Conservation (phyloP, 352 stramenopile species). For the Phytophthora podocarpi region DNA sequence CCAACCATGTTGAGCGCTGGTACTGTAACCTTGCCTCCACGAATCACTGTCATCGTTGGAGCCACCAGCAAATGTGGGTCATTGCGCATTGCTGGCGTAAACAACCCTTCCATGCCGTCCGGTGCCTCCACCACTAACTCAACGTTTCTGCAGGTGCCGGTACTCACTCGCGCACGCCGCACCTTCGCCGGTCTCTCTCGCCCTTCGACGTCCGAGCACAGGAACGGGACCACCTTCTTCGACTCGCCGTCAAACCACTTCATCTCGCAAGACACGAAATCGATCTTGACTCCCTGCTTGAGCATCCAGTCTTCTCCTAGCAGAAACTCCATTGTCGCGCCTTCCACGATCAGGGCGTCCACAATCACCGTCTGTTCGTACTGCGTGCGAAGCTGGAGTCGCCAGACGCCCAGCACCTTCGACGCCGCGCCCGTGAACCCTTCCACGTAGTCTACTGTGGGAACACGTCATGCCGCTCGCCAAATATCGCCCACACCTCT, state of each 20-base stretch:
- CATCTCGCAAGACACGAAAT: slow-evolving; percentile 8
- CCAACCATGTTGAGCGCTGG: background rate
- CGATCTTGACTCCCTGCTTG: background rate
- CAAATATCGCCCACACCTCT: background rate
- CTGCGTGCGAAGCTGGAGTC: background rate
- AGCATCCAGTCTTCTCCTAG: slow-evolving; percentile 10
- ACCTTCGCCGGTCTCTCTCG: background rate
- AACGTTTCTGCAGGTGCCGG: background rate
- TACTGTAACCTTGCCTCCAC: background rate
- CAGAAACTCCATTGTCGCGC: background rate
- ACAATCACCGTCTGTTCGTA: slow-evolving; percentile 2
- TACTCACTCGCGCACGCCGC: background rate
- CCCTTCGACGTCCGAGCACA: background rate
- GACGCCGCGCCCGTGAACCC: background rate
- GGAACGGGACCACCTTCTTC: slow-evolving; percentile 1
- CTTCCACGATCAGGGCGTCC: background rate
- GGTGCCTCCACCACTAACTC: background rate
- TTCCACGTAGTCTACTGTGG: background rate
- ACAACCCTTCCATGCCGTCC: background rate
- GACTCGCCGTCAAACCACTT: background rate
- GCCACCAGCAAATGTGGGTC: background rate
- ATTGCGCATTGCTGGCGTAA: background rate
- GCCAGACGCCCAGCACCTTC: background rate
- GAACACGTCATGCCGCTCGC: background rate
- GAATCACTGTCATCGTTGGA: too few species aligned